Evolutionary conservation across 345 rosid species (phyloP), one percentile per base, ranked within the genome.

Genomic region (Schrenkiella parvula): DNA sequence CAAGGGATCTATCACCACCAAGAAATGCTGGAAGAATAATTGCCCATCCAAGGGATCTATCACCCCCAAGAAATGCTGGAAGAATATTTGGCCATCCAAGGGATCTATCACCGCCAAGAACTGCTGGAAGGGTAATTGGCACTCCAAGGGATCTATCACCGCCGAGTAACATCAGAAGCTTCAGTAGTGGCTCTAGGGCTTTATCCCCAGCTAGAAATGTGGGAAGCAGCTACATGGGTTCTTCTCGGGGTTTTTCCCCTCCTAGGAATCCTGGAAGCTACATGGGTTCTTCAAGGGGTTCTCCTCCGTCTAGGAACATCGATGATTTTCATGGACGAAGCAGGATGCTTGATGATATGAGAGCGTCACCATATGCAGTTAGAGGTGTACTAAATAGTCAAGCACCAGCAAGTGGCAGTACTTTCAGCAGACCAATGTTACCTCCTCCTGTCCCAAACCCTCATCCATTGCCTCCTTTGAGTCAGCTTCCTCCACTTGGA

Each of bases 401-500:
- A 39, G 82, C 86, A 75, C 78, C 90, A 38, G 62, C 84, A 64
- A 73, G 64, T 74, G 63, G 78, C 43, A 31, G 82, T 71, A 50
- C 82, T 80, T 88, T 85, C 64, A 1, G 92, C 31, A 89, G 85
- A 71, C 57, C 91, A 32, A 70, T 76, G 66, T 66, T 85, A 74
- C 86, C 93, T 55, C 56, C 86, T 68, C 71, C 79, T 10, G 78
- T 86, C 14, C 66, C 82, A 26, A 91, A 84, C 79, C 86, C 90
- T 66, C 69, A 72, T 29, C 82, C 74, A 38, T 80, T 84, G 25
- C 80, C 89, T 42, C 66, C 80, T 37, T 65, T 76, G 34, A 75
- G 81, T 32, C 90, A 80, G 75, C 78, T 80, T 76, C 89, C 84
- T 77, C 85, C 86, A 19, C 72, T 85, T 3, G 78, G 81, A 56